Evolutionary conservation across 345 rosid genomes (phyloP), one percentile per base, ranked within the genome.

Genomic region (Salix viminalis): DNA sequence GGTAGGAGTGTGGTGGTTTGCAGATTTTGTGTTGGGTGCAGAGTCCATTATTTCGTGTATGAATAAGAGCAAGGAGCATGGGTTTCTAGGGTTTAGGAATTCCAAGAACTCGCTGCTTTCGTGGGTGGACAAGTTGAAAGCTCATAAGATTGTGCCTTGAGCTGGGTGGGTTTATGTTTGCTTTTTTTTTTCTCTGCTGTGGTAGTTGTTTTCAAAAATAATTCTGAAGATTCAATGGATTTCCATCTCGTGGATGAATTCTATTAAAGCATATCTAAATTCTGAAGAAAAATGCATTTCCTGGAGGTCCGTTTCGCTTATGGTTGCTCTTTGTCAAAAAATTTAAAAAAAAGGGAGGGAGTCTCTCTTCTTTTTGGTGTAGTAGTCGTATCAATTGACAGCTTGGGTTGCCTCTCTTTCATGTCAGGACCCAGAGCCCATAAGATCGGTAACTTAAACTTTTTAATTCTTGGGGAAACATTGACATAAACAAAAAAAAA

Each of bases 11-110:
- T 87, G 90, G 92, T 92, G 96, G 92, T 90, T 91, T 62, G 86
- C 46, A 0, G 97, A 93, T 83, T 0, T 77, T 62, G 10, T 79
- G 4, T 56, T 90, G 5, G 69, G 73, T 0, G 72, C 2, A 4
- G 86, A 79, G 48, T 32, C 71, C 19, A 5, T 67, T 46, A 28
- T 88, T 72, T 74, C 77, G 24, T 83, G 91, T 72, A 86, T 90
- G 97, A 93, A 91, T 72, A 93, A 91, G 89, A 89, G 97, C n/a
- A 91, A 91, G 79, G 97, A 93, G 72, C 90, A 87, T 80, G 97
- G 98, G 10, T 89, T 93, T 82, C 80, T 91, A 52, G 98, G 98
- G 42, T 93, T 93, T 67, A 86, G 97, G 81, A 90, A 91, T 83
- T 89, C 98, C 28, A 89, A 80, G 87, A 88, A 86, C 75, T 90